Evolutionary conservation across 805 yeast species (phyloP).

Genomic region (Saccharomyces kudriavzevii): DNA sequence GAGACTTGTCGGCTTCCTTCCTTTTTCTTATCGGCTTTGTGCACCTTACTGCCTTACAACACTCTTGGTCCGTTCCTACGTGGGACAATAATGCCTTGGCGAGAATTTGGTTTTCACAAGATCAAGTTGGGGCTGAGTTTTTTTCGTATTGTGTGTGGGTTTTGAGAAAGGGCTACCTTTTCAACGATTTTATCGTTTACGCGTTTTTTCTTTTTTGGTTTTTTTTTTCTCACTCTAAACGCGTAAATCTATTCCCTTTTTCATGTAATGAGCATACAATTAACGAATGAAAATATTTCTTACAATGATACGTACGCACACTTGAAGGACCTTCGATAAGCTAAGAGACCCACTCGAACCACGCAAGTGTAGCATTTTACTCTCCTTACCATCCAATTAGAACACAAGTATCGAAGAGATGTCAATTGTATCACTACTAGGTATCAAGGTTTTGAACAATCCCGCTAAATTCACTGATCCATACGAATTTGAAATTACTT

Average conservation of each 20-base stretch:
- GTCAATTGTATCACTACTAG: constrained; percentile 90
- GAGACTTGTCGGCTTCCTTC: neutral
- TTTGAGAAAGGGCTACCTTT: neutral
- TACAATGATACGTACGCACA: neutral
- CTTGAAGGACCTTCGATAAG: too few relatives aligned
- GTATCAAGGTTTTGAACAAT: constrained; percentile 85
- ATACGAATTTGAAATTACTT: constrained; percentile 93
- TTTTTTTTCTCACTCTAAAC: neutral
- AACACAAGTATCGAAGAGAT: constrained; percentile 31
- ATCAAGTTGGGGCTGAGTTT: neutral
- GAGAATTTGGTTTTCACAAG: neutral
- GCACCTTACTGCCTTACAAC: neutral
- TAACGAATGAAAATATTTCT: neutral
- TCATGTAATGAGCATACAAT: neutral
- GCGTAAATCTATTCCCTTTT: neutral
- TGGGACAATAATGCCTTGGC: neutral
- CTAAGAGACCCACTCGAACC: neutral
- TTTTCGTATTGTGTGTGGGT: neutral
- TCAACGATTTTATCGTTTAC: neutral
- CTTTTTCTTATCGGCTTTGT: neutral
- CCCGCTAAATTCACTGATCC: constrained; percentile 93
- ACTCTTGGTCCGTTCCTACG: neutral
- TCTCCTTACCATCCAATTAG: neutral
- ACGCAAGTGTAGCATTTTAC: neutral
- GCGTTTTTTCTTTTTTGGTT: neutral